These are phyloP conservation scores for Tulasnella sp. DNA, from an alignment of 768 basidiomycete species.

Conservation along the genomic window DNA sequence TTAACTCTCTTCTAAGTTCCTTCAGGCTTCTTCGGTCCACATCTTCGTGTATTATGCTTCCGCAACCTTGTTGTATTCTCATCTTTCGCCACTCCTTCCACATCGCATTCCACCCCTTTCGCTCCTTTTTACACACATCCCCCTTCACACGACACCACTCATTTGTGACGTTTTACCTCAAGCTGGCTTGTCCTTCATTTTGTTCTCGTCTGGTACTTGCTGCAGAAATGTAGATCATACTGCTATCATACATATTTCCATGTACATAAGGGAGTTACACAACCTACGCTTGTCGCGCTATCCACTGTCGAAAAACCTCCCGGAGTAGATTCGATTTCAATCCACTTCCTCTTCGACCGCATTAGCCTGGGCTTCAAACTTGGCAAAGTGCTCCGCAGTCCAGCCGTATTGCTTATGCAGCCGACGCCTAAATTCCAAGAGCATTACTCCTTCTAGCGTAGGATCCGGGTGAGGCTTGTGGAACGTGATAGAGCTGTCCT, in stretches of 20 bases:
- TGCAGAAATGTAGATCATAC: slow-evolving; percentile 1
- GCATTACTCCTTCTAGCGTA: slow-evolving; percentile 44
- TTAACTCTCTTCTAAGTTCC: neutral
- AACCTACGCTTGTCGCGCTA: neutral
- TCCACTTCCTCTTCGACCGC: slow-evolving; percentile 16
- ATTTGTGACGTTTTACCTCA: neutral
- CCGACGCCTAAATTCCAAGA: slow-evolving; percentile 50
- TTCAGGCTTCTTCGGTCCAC: neutral
- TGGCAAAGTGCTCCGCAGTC: slow-evolving; percentile 40
- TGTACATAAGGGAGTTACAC: neutral
- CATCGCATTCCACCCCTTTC: neutral
- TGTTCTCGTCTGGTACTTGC: neutral
- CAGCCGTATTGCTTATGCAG: slow-evolving; percentile 62
- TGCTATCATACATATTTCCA: neutral
- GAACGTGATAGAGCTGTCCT: slow-evolving; percentile 61
- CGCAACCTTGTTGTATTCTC: neutral
- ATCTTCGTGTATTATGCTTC: neutral
- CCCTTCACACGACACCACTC: neutral
- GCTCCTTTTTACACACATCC: neutral
- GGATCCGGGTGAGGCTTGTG: slow-evolving; percentile 76
- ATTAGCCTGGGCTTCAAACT: slow-evolving; percentile 7
- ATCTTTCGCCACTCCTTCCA: neutral
- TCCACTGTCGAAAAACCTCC: neutral
- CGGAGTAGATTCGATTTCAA: neutral
- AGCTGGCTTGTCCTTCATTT: neutral